These are phyloP conservation scores for Tolypocladium amazonense DNA, from an alignment of 2,329 filamentous ascomycete genomes.

Conservation along the genomic window DNA sequence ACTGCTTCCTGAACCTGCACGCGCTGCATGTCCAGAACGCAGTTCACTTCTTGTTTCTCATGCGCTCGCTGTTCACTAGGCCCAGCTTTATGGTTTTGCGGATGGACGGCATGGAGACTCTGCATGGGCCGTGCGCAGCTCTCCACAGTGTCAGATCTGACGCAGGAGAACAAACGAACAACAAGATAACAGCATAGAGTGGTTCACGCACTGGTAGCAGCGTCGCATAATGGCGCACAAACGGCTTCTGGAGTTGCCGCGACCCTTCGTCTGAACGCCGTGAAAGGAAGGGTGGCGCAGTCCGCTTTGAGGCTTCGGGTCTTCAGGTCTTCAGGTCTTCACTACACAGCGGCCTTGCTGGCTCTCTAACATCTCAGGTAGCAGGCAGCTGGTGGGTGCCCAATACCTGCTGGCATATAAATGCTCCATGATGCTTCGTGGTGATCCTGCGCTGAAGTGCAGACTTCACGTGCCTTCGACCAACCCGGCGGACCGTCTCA, in stretches of 20 bases:
- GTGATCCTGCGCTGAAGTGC: not conserved
- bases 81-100: not conserved
- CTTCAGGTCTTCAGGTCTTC: too few species aligned
- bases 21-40: not conserved
- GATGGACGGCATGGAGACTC: not conserved
- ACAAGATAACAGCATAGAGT: not conserved
- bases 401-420: not conserved
- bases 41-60: not conserved
- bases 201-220: not conserved
- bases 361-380: not conserved
- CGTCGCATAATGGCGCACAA: not conserved
- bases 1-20: not conserved
- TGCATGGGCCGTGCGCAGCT: not conserved
- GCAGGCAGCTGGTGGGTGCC: not conserved
- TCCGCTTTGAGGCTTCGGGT: too few species aligned
- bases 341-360: not conserved
- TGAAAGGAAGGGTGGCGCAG: not conserved
- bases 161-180: not conserved
- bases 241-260: not conserved
- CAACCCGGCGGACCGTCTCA: not conserved
- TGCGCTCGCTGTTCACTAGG: not conserved
- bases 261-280: not conserved
- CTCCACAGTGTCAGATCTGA: not conserved
- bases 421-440: not conserved
- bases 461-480: not conserved